Percentiles rank a stretch among this genome's conserved stretches.
phyloP scores from a whole-genome alignment of 106 monocot species.

The Chionographis japonica region DNA sequence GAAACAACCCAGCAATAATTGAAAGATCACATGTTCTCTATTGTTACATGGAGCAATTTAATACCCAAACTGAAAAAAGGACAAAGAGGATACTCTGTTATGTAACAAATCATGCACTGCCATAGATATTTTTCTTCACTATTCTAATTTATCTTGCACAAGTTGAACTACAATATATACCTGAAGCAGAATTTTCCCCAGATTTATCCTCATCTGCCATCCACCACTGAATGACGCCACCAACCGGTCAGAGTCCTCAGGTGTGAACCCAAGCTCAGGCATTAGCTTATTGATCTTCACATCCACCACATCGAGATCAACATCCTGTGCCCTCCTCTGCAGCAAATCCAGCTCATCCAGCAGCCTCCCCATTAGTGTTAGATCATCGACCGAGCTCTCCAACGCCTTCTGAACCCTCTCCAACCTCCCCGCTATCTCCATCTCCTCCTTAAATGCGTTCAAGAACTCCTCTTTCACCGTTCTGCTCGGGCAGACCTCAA shows the following conservation, averaged over 20 bases:
- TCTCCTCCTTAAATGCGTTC: constrained; percentile 90
- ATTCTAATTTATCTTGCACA: too few species aligned
- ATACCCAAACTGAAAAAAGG: too few species aligned
- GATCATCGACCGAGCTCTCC: constrained; percentile 73
- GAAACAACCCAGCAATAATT: too few species aligned
- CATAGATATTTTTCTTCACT: too few species aligned
- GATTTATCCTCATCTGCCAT: constrained; percentile 99
- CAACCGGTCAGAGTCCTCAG: constrained; percentile 84
- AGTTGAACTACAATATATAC: constrained; percentile 25
- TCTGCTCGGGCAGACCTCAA: constrained; percentile 78
- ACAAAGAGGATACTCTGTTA: too few species aligned
- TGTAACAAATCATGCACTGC: too few species aligned
- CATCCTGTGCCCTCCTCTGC: constrained; percentile 83
- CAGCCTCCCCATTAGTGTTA: constrained; percentile 82
- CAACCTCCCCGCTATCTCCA: constrained; percentile 74
- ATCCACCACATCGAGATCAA: constrained; percentile 72
- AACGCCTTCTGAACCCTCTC: constrained; percentile 91
- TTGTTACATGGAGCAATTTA: too few species aligned
- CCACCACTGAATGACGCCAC: constrained; percentile 95
- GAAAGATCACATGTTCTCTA: too few species aligned
- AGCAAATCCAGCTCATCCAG: constrained; percentile 93
- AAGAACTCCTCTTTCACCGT: constrained; percentile 95
- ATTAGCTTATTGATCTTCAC: constrained; percentile 86
- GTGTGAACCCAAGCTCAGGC: constrained; percentile 81
- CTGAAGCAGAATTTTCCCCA: constrained; percentile 97